Evolutionary conservation across 345 rosid genomes (phyloP), one percentile per base, ranked within the genome.

Genomic region (Tarenaya hassleriana): DNA sequence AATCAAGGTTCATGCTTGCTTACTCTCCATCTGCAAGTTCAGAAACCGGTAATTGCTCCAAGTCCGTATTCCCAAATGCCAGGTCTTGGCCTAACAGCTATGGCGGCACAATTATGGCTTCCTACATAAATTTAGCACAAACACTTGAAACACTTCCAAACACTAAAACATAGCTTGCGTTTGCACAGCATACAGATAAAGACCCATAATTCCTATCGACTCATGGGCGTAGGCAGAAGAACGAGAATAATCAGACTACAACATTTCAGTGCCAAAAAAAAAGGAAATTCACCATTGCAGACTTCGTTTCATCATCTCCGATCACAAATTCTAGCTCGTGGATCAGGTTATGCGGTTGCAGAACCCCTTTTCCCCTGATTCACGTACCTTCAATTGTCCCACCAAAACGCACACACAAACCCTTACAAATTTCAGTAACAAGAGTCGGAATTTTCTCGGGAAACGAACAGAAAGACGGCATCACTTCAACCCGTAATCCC

Each of bases 31-130:
- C 94, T 34, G 67, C 95, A 50, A 94, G 95, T 49, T 88, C 94
- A 16, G 99, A 67, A 56, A 83, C 86, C 51, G 52, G 63, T 48
- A 94, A 58, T 19, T 94, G 84, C 47, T 94, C 99, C 60, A 94
- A 97, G 37, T 41, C 85, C 83, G 53, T 69, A 92, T 70, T 92
- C 99, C 99, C 99, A 92, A 56, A 92, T 95, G 56, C 99, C 99
- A 37, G 90, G 99, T 61, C 97, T 78, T 37, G 99, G 97, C 41
- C 99, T 90, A 68, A 92, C 69, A 3, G 99, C 91, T 48, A 92
- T 67, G 7, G 91, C 52, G 98, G 98, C 55, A 88, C 64, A 47
- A 88, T 80, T 51, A 92, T 85, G 10, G 97, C 98, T 84, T 92
- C 98, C 97, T 92, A 51, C 56, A 65, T 29, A 45, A 21, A 52